These are phyloP conservation scores for Rhizopus stolonifer DNA, from an alignment of 371 early-diverging fungal species.

Conservation along the genomic window DNA sequence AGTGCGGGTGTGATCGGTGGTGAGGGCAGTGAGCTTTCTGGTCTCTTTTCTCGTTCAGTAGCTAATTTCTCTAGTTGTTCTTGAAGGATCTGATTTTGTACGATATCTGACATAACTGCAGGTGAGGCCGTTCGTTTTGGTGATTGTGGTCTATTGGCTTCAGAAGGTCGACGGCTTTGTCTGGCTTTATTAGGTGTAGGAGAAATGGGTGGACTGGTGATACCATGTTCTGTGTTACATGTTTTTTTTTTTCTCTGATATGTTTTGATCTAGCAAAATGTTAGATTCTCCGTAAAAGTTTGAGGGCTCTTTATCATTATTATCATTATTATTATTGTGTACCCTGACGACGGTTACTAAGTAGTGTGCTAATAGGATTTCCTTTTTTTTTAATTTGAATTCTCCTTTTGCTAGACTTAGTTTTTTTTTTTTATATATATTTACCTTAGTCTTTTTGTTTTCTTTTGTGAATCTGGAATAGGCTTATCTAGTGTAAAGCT, in stretches of 20 bases:
- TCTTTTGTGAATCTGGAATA: background rate
- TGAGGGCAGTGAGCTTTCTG: background rate
- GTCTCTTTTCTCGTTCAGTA: background rate
- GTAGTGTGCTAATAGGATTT: background rate
- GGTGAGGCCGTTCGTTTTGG: background rate
- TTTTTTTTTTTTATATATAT: background rate
- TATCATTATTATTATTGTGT: background rate
- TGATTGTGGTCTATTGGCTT: background rate
- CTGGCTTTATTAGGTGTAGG: background rate
- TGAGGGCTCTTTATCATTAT: background rate
- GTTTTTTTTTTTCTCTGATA: background rate
- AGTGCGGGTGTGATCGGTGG: background rate
- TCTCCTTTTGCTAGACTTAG: background rate
- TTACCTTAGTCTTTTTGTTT: background rate
- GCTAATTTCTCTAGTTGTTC: conserved; percentile 1
- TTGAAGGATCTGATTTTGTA: background rate
- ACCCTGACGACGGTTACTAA: background rate
- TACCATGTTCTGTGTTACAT: background rate
- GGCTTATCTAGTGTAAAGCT: background rate
- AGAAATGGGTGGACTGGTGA: conserved; percentile 25
- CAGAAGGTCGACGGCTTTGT: background rate
- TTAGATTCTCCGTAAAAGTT: background rate
- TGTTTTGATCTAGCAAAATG: background rate
- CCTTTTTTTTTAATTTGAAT: background rate
- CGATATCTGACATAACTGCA: background rate